Base-by-base conservation (phyloP, 192 early-diverging fungal genomes). In the Backusella sp. region DNA sequence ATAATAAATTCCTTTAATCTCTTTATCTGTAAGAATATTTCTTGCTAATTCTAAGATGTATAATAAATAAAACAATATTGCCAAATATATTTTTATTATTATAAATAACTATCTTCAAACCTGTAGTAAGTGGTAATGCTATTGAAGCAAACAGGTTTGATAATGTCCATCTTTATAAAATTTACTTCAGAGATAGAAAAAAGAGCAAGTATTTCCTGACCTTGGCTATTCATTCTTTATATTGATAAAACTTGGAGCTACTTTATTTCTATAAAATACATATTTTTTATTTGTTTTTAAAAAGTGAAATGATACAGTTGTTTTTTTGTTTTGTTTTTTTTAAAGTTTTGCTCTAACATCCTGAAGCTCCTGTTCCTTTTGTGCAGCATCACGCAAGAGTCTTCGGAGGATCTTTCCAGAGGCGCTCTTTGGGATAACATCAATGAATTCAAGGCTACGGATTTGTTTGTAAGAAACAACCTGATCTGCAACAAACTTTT, bases 321-420 rank as follows among this genome's bases (percentile, higher is more conserved):
- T 12, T 39, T n/a, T 44, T 44, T 2, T 42, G n/a, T 34, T 32
- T 32, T n/a, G n/a, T n/a, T 32, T 32, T 32, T 3, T 32, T 62
- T 66, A 76, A 34, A 76, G 35, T 56, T 68, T 76, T 37, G 73
- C 73, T 41, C 35, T 74, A 37, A 56, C 56, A 4, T 28, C 23
- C 26, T 28, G 21, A 26, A 8, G 21, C 6, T 66, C 28, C 37
- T 76, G 49, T 69, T 69, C 68, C 2, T 41, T 37, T 39, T 69
- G 19, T 14, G 75, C 59, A 36, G 28, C 9, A 11, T 73, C 66
- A n/a, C 70, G 70, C n/a, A 80, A 56, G 6, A 72, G 19, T 9
- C 70, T 32, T 35, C 95, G 87, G 77, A 97, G 84, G 44, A 96
- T 94, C 82, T 96, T 96, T 68, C 95, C 96, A 2, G 92, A 86